These are phyloP conservation scores for Tetracladium marchalianum DNA, from an alignment of 495 filamentous ascomycete genomes.

Conservation along the genomic window DNA sequence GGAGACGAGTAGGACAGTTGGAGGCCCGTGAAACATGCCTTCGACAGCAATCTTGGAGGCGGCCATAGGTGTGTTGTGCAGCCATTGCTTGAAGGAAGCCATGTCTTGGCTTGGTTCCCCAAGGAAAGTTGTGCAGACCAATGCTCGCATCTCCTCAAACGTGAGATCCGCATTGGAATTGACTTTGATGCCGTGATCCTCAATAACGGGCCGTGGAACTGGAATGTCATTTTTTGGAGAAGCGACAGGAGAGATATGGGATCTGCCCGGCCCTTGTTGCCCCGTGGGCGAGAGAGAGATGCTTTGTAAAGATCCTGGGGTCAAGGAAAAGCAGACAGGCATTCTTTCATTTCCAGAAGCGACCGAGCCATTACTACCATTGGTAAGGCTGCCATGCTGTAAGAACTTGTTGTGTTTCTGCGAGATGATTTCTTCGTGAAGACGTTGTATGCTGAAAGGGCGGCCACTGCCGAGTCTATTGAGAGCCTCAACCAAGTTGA, in stretches of 20 bases:
- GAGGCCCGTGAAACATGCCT: constrained; percentile 48
- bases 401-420: constrained; percentile 19
- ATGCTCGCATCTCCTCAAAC: constrained; percentile 40
- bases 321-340: constrained; percentile 38
- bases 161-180: constrained; percentile 34
- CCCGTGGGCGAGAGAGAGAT: constrained; percentile 35
- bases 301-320: constrained; percentile 34
- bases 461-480: constrained; percentile 33
- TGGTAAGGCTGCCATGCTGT: constrained; percentile 29
- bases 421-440: constrained; percentile 38
- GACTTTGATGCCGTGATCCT: constrained; percentile 10
- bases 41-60: constrained; percentile 44
- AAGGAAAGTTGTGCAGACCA: constrained; percentile 47
- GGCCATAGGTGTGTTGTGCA: constrained; percentile 35
- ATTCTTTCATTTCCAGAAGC: constrained; percentile 25
- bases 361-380: constrained; percentile 29
- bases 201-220: constrained; percentile 10
- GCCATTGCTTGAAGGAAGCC: constrained; percentile 47
- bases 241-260: constrained; percentile 30
- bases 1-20: constrained; percentile 45
- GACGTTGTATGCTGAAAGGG: constrained; percentile 36
- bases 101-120: constrained; percentile 47
- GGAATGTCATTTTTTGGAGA: constrained; percentile 26
- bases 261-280: constrained; percentile 12
- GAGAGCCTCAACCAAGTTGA: constrained; percentile 36